Base-by-base conservation (phyloP, 768 basidiomycete species). In the Butyriboletus loyo region DNA sequence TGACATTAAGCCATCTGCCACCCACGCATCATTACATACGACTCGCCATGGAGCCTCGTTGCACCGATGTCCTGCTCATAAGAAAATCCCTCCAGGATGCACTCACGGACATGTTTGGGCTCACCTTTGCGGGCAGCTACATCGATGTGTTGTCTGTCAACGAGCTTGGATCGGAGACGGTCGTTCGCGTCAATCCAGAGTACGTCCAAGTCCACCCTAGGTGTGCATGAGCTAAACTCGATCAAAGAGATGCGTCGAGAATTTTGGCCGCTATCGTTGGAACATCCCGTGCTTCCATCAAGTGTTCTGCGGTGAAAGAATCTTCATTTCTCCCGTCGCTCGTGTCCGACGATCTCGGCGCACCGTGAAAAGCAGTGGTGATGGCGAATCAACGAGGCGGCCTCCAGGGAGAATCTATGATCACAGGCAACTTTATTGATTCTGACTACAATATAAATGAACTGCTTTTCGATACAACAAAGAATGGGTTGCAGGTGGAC, bases 131-230 rank as follows among this genome's bases (percentile, higher is more conserved):
- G 1, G 72, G 75, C 42, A 75, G 73, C 2, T 78, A 83, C 53
- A 52, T 87, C 30, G 86, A 88, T 58, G 65, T 88, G 10, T 67
- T 89, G 17, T 83, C 80, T 75, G 58, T 84, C 9, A 42, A 57
- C 46, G 68, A 62, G 43, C 39, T 35, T 6, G 67, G 59, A 1
- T 54, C 64, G 3, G 59, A 67, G 39, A 32, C 63, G 22, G 54
- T 69, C 45, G 25, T 69, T 14, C 64, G 60, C 5, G 63, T 62
- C 38, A 35, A 36, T 52, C 37, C 55, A 41, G 53, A 44, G 68
- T 63, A 55, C 5, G 59, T 58, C 45, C 32, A 5, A 17, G 37
- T 38, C 34, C 22, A 11, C 14, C 15, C 9, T 15, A 13, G n/a
- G 25, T 21, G 42, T 43, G n/a, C 38, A 38, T 17, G 19, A 11